Evolutionary conservation across 208 protist species (phyloP), one percentile per base, ranked within the genome.

Genomic region (Leishmania amazonensis): DNA sequence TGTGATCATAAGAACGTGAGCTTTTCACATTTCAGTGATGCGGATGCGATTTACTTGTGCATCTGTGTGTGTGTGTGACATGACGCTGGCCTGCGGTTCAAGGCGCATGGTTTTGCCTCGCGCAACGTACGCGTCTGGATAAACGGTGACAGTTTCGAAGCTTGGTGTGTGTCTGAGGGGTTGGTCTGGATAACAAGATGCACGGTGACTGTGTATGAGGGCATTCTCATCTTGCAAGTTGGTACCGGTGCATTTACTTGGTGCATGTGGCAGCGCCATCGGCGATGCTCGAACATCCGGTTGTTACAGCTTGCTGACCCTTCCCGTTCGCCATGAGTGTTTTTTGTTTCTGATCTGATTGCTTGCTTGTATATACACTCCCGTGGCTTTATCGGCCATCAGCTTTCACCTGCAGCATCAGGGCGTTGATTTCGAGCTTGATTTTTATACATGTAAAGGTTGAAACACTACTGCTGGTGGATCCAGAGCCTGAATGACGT

Each of bases 51-150:
- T 42, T 60, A 51, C 19, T 74, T 79, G 65, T 53, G 79, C 57
- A 31, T 11, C 7, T 31, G 57, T 5, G 83, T 78, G 35, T 80
- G 74, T 3, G 67, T 83, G 49, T 42, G 75, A 71, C 38, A 31
- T 73, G 38, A 77, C 83, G 1, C 58, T 51, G 38, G 60, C 31
- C 42, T 83, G 78, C 75, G 62, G 83, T 28, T 77, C 64, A 21
- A 19, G 74, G 74, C 28, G 54, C 75, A 57, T 21, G 67, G 67
- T 40, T 42, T 53, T 5, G n/a, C 72, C 11, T 17, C 42, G 5
- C 75, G 68, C 40, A 19, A 31, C 21, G 57, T 72, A 13, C 31
- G 47, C 9, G 65, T 83, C 24, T 40, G 40, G 31, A 83, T 78
- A 68, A 54, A 79, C 60, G 54, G 68, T 13, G 74, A 57, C 45